Percentiles rank a stretch among this genome's conserved stretches.
Conservation (phyloP, 345 rosid species). For the Citrus australasica region DNA sequence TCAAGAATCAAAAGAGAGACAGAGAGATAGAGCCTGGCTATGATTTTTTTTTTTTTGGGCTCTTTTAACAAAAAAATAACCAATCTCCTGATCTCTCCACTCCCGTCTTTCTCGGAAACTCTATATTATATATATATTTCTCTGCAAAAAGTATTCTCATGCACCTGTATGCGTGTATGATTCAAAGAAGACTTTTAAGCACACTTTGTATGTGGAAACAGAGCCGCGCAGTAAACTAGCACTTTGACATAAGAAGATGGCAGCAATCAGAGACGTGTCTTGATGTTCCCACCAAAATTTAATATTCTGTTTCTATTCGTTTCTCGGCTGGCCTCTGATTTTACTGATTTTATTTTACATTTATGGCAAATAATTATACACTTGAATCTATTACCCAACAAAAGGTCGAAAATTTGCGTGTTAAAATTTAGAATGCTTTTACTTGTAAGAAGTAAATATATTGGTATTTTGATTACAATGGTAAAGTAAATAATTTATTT, state of each 20-base stretch:
- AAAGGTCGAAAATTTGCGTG: too few relatives aligned
- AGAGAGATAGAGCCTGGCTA: not conserved
- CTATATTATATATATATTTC: too few relatives aligned
- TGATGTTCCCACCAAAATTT: too few relatives aligned
- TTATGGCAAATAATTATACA: too few relatives aligned
- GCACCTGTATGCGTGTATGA: not conserved
- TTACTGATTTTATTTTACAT: not conserved
- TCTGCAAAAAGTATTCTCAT: not conserved
- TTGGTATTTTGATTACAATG: too few relatives aligned
- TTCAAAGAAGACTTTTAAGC: not conserved
- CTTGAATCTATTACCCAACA: too few relatives aligned
- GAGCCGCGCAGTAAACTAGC: not conserved
- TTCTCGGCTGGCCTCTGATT: not conserved
- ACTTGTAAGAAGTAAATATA: too few relatives aligned
- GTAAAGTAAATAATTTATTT: too few relatives aligned
- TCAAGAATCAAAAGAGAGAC: not conserved
- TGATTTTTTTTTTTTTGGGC: not conserved
- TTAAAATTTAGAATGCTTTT: too few relatives aligned
- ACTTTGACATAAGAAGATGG: too few relatives aligned
- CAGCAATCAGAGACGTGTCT: too few relatives aligned
- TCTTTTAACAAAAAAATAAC: not conserved
- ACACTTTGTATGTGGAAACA: not conserved
- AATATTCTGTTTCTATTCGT: too few relatives aligned
- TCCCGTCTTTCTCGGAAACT: not conserved
- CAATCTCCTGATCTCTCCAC: not conserved